These are phyloP conservation scores for Kregervanrija fluxuum DNA, from an alignment of 805 yeast genomes.

Conservation along the genomic window DNA sequence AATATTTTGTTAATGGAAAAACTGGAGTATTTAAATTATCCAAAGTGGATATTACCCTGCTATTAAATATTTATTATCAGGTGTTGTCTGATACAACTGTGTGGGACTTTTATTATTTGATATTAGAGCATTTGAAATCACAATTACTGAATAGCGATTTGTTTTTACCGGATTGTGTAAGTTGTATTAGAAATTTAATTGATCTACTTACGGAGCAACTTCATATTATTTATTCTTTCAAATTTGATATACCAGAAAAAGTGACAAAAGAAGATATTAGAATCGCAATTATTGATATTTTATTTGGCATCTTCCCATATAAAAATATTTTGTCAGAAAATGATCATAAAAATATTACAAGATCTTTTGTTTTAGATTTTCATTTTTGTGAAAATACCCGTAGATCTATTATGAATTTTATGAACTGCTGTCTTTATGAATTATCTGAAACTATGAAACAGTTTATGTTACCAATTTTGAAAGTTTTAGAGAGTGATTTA, in stretches of 20 bases:
- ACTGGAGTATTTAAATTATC: constrained; percentile 46
- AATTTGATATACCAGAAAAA: constrained; percentile 27
- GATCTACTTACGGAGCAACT: constrained; percentile 49
- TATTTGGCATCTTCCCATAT: constrained; percentile 59
- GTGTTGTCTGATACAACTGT: constrained; percentile 46
- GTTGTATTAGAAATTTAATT: constrained; percentile 36
- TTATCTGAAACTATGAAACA: constrained; percentile 67
- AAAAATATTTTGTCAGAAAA: constrained; percentile 43
- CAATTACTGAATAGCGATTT: constrained; percentile 55
- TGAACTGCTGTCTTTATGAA: constrained; percentile 76
- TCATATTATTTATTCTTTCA: constrained; percentile 40
- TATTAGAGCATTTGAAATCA: constrained; percentile 62
- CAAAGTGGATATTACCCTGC: constrained; percentile 36
- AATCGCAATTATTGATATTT: constrained; percentile 53
- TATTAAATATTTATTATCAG: constrained; percentile 43
- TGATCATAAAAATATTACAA: constrained; percentile 59
- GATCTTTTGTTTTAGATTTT: constrained; percentile 51
- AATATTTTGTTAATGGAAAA: constrained; percentile 13
- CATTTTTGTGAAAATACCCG: constrained; percentile 76
- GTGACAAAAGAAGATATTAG: constrained; percentile 55
- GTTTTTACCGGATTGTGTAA: constrained; percentile 35
- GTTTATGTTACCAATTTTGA: constrained; percentile 57
- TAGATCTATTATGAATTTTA: constrained; percentile 67
- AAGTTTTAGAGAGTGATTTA: constrained; percentile 68
- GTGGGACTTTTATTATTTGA: constrained; percentile 67